A percentile compares a stretch with the other conserved stretches of the same genome.
phyloP scores from a whole-genome alignment of 257 asterid genomes.

The Solanum arcanum region DNA sequence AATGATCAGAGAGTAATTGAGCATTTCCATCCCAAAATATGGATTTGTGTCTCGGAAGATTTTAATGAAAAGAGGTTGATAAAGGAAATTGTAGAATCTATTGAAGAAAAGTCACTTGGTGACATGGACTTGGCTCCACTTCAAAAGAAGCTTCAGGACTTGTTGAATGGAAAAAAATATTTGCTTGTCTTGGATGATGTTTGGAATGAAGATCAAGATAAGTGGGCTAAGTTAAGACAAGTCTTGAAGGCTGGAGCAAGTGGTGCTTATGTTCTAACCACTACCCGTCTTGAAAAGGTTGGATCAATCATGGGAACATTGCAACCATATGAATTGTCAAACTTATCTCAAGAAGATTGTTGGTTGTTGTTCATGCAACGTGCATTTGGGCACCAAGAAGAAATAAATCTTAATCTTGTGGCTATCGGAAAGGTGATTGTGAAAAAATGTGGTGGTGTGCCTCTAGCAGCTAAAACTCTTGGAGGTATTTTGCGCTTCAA shows the following conservation, averaged over 20 bases:
- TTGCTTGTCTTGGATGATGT: constrained; percentile 26
- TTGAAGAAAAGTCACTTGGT: too few relatives aligned
- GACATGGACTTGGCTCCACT: too few relatives aligned
- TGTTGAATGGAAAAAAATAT: constrained; percentile 8
- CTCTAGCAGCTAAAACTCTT: constrained; percentile 15
- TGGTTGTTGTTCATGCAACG: constrained; percentile 13
- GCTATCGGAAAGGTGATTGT: constrained; percentile 17
- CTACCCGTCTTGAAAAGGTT: constrained; percentile 7
- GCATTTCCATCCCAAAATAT: too few relatives aligned
- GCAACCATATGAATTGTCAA: neutral
- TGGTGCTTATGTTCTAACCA: constrained; percentile 8
- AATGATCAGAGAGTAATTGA: too few relatives aligned
- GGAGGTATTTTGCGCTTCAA: constrained; percentile 19
- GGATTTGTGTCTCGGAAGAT: too few relatives aligned
- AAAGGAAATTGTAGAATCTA: too few relatives aligned
- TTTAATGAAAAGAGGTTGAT: too few relatives aligned
- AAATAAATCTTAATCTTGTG: neutral
- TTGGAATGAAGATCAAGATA: constrained; percentile 19
- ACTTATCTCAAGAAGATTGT: constrained; percentile 5
- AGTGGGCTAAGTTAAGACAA: constrained; percentile 10
- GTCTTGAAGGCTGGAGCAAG: constrained; percentile 7
- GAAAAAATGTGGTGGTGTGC: constrained; percentile 12
- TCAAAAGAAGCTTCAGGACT: neutral
- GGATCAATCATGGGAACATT: constrained; percentile 12
- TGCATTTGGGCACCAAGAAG: constrained; percentile 1